Evolutionary conservation across 495 filamentous ascomycete species (phyloP).

Genomic region (Talaromyces nanjingensis): DNA sequence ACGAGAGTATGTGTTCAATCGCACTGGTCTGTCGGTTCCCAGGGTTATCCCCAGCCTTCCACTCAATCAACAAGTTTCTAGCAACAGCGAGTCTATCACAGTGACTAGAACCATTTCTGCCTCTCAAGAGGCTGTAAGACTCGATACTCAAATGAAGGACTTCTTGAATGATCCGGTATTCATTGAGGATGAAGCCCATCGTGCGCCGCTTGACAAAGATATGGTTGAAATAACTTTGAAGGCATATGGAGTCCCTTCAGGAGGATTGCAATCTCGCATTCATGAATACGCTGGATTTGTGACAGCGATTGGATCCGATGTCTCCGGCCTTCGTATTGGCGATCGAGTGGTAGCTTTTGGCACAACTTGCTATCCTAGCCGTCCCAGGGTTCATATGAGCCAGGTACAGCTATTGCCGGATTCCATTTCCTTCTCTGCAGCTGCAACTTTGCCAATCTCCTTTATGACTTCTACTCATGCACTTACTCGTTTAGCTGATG

Average conservation of each 20-base stretch:
- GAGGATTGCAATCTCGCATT: background rate
- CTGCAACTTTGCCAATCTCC: conserved; percentile 9
- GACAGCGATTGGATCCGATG: conserved; percentile 20
- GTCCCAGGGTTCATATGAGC: conserved; percentile 12
- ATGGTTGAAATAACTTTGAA: conserved; percentile 24
- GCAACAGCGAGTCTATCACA: background rate
- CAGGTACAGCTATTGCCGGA: conserved; percentile 10
- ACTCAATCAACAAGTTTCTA: background rate
- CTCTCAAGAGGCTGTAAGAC: no score
- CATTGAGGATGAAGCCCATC: conserved; percentile 19
- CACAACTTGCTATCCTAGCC: conserved; percentile 17
- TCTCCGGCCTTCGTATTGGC: conserved; percentile 26
- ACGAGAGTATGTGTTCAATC: background rate
- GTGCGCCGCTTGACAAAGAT: conserved; percentile 14
- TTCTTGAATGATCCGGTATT: conserved; percentile 25
- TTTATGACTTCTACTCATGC: conserved; percentile 14
- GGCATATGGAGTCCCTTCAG: conserved; percentile 21
- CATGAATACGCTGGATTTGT: conserved; percentile 38
- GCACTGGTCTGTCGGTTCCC: background rate
- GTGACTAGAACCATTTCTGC: no score
- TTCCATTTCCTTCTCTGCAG: background rate
- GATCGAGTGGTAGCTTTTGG: conserved; percentile 35
- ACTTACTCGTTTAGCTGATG: conserved; percentile 4
- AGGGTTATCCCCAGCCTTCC: background rate
- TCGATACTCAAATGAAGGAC: background rate